These are phyloP conservation scores for Schoenoplectus triqueter DNA, from an alignment of 202 grass and related monocot genomes.

Conservation along the genomic window DNA sequence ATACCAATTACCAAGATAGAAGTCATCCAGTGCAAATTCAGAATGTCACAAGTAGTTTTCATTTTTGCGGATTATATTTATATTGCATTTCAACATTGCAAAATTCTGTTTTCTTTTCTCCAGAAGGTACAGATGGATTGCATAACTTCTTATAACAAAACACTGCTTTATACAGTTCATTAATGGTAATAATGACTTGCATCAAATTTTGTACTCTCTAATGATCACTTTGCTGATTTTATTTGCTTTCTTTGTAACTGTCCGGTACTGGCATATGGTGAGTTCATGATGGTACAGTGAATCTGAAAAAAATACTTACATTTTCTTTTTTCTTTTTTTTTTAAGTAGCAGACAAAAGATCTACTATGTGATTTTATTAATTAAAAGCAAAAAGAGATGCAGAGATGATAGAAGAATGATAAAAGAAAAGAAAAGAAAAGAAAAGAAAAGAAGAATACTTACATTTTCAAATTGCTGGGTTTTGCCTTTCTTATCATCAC, in stretches of 20 bases:
- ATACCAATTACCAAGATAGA: not conserved
- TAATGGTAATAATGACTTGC: not conserved
- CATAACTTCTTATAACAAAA: not conserved
- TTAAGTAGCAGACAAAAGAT: no score
- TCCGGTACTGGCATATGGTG: not conserved
- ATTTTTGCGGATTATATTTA: not conserved
- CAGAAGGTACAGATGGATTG: not conserved
- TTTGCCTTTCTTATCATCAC: conserved; percentile 40
- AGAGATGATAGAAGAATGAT: no score
- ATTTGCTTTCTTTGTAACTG: conserved; percentile 3
- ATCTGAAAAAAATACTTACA: conserved; percentile 46
- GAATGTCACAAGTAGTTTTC: not conserved
- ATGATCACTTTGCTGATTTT: not conserved
- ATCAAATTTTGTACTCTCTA: not conserved
- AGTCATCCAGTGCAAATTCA: not conserved
- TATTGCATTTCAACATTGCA: not conserved
- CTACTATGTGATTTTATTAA: no score
- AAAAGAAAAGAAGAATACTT: conserved; percentile 30
- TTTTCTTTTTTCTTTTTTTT: no score
- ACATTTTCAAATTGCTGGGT: conserved; percentile 48
- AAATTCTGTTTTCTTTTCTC: conserved; percentile 10
- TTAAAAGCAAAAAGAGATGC: no score
- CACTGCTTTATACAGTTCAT: not conserved
- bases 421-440: no score
- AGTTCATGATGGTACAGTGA: conserved; percentile 11